Percentiles rank a stretch among this genome's conserved stretches.
Conservation (phyloP, 2,329 filamentous ascomycete genomes). For the Diaporthe batatas region DNA sequence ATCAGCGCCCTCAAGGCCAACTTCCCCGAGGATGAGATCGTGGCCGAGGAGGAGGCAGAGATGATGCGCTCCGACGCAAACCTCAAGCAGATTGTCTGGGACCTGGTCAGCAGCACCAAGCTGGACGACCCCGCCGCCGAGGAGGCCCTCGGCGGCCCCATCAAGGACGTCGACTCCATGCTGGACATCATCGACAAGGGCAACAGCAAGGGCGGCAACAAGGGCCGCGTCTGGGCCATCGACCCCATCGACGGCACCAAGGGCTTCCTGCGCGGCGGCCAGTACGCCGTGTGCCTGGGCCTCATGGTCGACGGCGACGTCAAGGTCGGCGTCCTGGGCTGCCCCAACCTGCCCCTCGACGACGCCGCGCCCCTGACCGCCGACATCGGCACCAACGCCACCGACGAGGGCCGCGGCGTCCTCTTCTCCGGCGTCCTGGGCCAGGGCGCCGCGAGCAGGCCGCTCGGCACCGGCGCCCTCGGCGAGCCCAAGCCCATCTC, state of each 20-base stretch:
- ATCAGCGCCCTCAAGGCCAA: conserved; percentile 89
- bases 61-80: conserved; percentile 78
- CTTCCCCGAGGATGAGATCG: conserved; percentile 91
- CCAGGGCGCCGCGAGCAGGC: conserved; percentile 83
- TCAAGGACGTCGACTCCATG: conserved; percentile 76
- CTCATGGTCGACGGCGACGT: conserved; percentile 94
- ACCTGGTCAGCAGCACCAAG: conserved; percentile 78
- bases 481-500: conserved; percentile 73
- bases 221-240: conserved; percentile 92
- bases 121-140: conserved; percentile 77
- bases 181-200: conserved; percentile 74
- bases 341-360: conserved; percentile 93
- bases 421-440: conserved; percentile 88
- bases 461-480: conserved; percentile 72
- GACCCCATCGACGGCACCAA: conserved; percentile 99
- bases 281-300: conserved; percentile 95
- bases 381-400: conserved; percentile 80
- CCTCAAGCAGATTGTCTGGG: conserved; percentile 85
- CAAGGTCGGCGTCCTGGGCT: conserved; percentile 93
- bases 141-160: conserved; percentile 73
- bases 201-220: conserved; percentile 77
- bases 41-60: conserved; percentile 94
- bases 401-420: conserved; percentile 83
- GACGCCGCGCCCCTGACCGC: conserved; percentile 79
- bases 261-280: conserved; percentile 94